A percentile compares a stretch with the other conserved stretches of the same genome.
phyloP scores from a whole-genome alignment of 2,329 filamentous ascomycete species.

The Thielaviopsis populi region DNA sequence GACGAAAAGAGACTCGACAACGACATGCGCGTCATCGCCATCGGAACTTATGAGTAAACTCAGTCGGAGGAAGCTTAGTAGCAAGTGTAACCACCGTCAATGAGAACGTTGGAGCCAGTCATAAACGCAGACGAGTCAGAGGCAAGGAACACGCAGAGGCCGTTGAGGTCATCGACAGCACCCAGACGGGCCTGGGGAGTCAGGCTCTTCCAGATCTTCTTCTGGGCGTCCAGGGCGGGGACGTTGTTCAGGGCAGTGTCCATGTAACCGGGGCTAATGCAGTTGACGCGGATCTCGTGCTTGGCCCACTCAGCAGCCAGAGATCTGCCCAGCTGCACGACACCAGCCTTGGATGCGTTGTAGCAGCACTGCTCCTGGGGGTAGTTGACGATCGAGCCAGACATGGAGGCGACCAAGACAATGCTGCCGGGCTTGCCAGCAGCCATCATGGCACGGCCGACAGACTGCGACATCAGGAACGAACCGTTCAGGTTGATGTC shows the following conservation, averaged over 20 bases:
- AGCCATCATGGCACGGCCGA: conserved; percentile 59
- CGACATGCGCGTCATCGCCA: neutral
- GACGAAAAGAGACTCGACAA: neutral
- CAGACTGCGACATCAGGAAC: conserved; percentile 62
- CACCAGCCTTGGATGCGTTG: conserved; percentile 71
- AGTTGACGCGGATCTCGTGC: conserved; percentile 68
- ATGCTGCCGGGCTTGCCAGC: conserved; percentile 56
- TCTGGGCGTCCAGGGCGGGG: conserved; percentile 62
- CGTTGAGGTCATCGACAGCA: conserved; percentile 61
- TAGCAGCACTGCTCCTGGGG: conserved; percentile 72
- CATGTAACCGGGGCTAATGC: conserved; percentile 75
- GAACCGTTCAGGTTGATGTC: conserved; percentile 72
- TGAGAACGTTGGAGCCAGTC: conserved; percentile 60
- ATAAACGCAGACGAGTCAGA: conserved; percentile 60
- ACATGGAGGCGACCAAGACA: conserved; percentile 67
- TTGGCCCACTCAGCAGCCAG: conserved; percentile 76
- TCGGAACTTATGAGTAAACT: conserved; percentile 4
- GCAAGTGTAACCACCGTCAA: conserved; percentile 55
- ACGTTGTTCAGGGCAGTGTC: conserved; percentile 70
- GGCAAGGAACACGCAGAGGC: conserved; percentile 60
- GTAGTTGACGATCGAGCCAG: conserved; percentile 71
- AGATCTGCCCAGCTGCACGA: conserved; percentile 64
- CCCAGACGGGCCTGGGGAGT: conserved; percentile 63
- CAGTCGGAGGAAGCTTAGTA: conserved; percentile 29
- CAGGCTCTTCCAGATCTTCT: conserved; percentile 62